phyloP scores from a whole-genome alignment of 345 rosid species.

The Melaleuca quinquenervia region DNA sequence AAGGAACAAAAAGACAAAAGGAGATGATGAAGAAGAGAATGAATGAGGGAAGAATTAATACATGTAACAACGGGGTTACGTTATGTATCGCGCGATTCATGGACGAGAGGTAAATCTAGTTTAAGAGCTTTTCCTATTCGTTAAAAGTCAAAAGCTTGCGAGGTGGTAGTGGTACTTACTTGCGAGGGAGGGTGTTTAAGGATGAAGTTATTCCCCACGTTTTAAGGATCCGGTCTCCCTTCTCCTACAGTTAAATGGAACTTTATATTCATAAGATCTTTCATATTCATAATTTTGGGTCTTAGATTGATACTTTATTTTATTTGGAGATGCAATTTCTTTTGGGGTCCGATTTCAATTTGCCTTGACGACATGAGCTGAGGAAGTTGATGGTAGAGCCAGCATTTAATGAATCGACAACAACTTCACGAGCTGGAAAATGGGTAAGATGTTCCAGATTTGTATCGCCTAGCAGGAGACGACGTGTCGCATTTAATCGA shows the following conservation, averaged over 20 bases:
- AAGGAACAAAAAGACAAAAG: neutral
- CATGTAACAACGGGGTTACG: neutral
- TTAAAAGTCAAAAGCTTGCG: neutral
- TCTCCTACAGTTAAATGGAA: neutral
- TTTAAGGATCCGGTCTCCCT: neutral
- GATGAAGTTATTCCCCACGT: neutral
- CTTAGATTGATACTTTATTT: neutral
- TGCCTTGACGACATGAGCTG: neutral
- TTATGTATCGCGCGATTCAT: neutral
- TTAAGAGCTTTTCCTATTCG: neutral
- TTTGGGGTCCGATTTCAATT: neutral
- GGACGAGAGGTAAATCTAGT: neutral
- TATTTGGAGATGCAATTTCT: neutral
- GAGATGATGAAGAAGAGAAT: neutral
- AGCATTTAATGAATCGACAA: neutral
- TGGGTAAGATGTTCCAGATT: neutral
- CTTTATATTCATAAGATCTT: neutral
- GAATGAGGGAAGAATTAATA: neutral
- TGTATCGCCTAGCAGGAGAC: neutral
- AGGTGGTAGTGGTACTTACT: neutral
- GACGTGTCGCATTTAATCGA: neutral
- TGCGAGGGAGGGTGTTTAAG: neutral
- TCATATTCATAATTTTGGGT: neutral
- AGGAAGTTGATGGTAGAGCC: neutral
- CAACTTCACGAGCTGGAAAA: neutral